Percentiles rank a stretch among this genome's conserved stretches.
Conservation (phyloP, 441 rosid species). For the Lepidium campestre region DNA sequence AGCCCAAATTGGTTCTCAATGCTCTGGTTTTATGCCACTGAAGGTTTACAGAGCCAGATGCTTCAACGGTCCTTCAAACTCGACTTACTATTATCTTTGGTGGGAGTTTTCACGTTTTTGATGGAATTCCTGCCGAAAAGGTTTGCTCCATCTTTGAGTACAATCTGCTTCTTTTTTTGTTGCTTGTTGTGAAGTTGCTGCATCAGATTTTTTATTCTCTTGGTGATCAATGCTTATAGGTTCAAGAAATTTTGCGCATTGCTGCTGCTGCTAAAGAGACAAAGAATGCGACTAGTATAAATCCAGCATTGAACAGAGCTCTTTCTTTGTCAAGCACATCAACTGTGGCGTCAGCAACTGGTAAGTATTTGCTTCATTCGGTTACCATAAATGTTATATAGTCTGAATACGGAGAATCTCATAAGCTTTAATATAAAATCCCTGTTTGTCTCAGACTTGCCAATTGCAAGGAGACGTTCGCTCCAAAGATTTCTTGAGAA, state of each 20-base stretch:
- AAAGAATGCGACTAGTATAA: slow-evolving; percentile 34
- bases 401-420: no score
- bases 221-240: not conserved
- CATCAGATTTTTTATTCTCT: not conserved
- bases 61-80: slow-evolving; percentile 22
- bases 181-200: not conserved
- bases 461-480: slow-evolving; percentile 70
- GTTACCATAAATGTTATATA: no score
- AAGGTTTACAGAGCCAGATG: slow-evolving; percentile 27
- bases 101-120: slow-evolving; percentile 64
- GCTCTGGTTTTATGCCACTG: not conserved
- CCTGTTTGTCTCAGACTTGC: slow-evolving; percentile 43
- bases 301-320: slow-evolving; percentile 58
- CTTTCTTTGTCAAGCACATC: slow-evolving; percentile 63
- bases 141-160: slow-evolving; percentile 25
- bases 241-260: not conserved
- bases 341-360: slow-evolving; percentile 26
- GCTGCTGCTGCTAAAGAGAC: slow-evolving; percentile 44
- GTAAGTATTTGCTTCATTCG: no score
- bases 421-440: no score
- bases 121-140: slow-evolving; percentile 58
- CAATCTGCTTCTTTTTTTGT: not conserved
- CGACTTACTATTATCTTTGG: slow-evolving; percentile 70
- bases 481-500: slow-evolving; percentile 75
- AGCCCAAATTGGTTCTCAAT: not conserved